Evolutionary conservation across 257 asterid genomes (phyloP), one percentile per base, ranked within the genome.

Genomic region (Solanum etuberosum): DNA sequence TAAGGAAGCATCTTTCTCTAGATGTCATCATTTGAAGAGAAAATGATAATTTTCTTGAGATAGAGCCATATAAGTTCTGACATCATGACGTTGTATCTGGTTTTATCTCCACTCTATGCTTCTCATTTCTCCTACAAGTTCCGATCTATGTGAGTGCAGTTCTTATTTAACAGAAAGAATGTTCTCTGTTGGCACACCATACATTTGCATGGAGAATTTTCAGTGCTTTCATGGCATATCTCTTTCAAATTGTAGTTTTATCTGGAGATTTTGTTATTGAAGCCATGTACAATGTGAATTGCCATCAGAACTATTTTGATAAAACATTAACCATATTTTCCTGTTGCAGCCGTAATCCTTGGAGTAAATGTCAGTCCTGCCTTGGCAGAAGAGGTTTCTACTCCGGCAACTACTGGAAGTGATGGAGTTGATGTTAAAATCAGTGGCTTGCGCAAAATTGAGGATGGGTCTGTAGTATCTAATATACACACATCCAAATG

Each of bases 401-500:
- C 76, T 65, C 92, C 90, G 83, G 82, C 93, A 86, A 88, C 87
- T 90, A 87, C 92, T 83, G 90, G 85, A 87, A 90, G 87, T 83
- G 90, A 80, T 82, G 90, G 83, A 88, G 90, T 89, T 86, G 90
- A 80, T n/a, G 63, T 88, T 23, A 93, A 90, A 81, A 38, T 83
- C 88, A 84, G 90, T 89, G 93, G 90, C 80, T 89, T 95, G 84
- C 92, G 87, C 37, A 91, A 90, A 88, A 87, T 94, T 83, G 98
- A 93, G 86, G 99, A 97, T 87, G 98, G 91, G 38, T 94, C 98
- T 25, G 87, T 94, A 88, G 68, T 92, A 91, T 97, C 99, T n/a
- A 97, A 95, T 88, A 92, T 94, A 90, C 99, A 97, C 88, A 97
- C 98, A 35, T 90, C 98, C 54, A 97, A 97, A 86, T 97, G 99